Conservation (phyloP, 2,329 filamentous ascomycete species). For the Chaetomiaceae sp. region DNA sequence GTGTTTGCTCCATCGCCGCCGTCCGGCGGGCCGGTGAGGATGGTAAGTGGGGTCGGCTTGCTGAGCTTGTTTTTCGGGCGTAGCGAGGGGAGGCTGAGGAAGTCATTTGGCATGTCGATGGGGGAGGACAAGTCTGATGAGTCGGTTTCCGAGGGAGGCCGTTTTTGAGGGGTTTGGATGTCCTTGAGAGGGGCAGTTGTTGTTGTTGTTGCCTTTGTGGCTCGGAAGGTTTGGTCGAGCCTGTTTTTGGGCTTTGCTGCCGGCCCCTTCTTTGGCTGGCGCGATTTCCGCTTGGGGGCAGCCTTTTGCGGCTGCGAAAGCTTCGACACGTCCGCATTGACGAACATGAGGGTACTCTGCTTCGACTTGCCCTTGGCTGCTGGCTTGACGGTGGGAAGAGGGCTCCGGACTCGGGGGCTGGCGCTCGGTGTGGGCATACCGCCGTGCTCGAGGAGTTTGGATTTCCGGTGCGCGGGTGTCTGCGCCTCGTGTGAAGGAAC, state of each 20-base stretch:
- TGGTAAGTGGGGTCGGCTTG: constrained; percentile 10
- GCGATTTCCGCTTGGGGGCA: constrained; percentile 30
- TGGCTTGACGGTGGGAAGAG: constrained; percentile 37
- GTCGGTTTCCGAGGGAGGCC: constrained; percentile 13
- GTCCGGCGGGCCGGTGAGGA: constrained; percentile 6
- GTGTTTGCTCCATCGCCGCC: too few relatives aligned
- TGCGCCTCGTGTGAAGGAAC: constrained; percentile 20
- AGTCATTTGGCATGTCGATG: constrained; percentile 17
- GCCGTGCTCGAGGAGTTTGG: constrained; percentile 41
- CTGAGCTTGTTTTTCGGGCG: constrained; percentile 27
- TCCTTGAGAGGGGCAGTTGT: constrained; percentile 16
- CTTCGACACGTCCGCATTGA: constrained; percentile 30
- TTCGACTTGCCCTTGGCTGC: constrained; percentile 39
- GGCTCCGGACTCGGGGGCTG: constrained; percentile 47
- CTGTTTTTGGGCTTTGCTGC: constrained; percentile 36
- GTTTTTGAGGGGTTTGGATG: constrained; percentile 18
- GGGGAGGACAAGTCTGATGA: constrained; percentile 28
- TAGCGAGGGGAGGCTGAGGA: constrained; percentile 24
- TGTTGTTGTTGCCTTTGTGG: neutral
- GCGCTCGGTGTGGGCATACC: constrained; percentile 56
- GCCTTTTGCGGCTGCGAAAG: constrained; percentile 14
- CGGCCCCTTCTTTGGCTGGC: constrained; percentile 34
- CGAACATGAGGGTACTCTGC: constrained; percentile 50
- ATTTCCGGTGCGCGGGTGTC: constrained; percentile 32
- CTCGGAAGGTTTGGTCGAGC: constrained; percentile 40